Evolutionary conservation across 1,139 yeast species (phyloP).

Genomic region (Saccharomyces hybrid): DNA sequence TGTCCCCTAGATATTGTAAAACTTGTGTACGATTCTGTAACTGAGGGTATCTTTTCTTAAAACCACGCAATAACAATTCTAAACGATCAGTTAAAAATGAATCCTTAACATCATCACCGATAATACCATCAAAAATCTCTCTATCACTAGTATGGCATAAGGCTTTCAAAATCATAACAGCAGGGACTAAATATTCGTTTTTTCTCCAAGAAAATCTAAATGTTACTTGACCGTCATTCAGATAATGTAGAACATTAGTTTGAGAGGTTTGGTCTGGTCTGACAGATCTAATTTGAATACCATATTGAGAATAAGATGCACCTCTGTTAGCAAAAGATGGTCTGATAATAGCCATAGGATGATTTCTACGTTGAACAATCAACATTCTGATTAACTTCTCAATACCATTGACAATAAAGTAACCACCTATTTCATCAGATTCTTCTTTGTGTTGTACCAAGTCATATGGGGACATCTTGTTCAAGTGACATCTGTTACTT

Average conservation of each 20-base stretch:
- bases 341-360: constrained; percentile 95
- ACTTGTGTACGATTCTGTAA: constrained; percentile 80
- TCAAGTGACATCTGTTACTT: constrained; percentile 84
- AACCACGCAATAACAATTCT: constrained; percentile 82
- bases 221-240: constrained; percentile 92
- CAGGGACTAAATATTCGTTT: constrained; percentile 91
- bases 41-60: constrained; percentile 57
- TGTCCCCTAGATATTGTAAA: constrained; percentile 88
- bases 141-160: constrained; percentile 84
- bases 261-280: constrained; percentile 97
- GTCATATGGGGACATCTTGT: constrained; percentile 72
- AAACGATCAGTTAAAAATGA: constrained; percentile 97
- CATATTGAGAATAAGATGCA: constrained; percentile 76
- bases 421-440: constrained; percentile 93
- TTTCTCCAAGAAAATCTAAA: constrained; percentile 96
- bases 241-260: constrained; percentile 89
- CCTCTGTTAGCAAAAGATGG: constrained; percentile 95
- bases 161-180: constrained; percentile 85
- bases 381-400: constrained; percentile 95
- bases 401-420: constrained; percentile 91
- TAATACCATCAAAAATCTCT: constrained; percentile 92
- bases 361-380: constrained; percentile 95
- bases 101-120: constrained; percentile 77
- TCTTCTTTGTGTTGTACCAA: constrained; percentile 78
- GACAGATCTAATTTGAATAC: constrained; percentile 89